Percentiles rank a stretch among this genome's conserved stretches.
Evolutionary conservation across 306 rosid species (phyloP).

Genomic region (Dalbergia oliveri): DNA sequence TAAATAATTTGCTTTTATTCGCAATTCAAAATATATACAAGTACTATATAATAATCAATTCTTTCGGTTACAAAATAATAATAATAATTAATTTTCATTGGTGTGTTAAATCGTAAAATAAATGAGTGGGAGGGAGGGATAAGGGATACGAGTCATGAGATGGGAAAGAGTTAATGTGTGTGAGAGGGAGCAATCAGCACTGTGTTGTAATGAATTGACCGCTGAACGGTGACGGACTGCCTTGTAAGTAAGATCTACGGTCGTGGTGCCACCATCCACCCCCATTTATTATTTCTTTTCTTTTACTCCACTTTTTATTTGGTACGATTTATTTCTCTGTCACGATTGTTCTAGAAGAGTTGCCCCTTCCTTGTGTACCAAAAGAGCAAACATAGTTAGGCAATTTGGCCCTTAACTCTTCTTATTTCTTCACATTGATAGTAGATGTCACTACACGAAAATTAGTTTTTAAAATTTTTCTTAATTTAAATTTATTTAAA

Average conservation of each 20-base stretch:
- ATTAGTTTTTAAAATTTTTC: no score
- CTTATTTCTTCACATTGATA: no score
- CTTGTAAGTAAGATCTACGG: constrained; percentile 52
- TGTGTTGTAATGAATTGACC: not conserved
- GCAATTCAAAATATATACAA: not conserved
- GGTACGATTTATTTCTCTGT: not conserved
- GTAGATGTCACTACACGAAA: no score
- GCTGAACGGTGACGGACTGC: constrained; percentile 25
- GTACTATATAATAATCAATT: no score
- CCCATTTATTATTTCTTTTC: not conserved
- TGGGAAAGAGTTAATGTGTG: no score
- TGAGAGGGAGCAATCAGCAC: not conserved
- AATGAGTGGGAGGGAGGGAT: not conserved
- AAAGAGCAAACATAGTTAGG: no score
- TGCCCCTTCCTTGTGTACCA: not conserved
- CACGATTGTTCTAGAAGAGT: not conserved
- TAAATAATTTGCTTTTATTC: not conserved
- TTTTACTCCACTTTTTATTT: constrained; percentile 3
- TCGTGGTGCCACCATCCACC: not conserved
- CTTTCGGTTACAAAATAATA: not conserved
- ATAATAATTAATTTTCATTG: no score
- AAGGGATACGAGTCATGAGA: no score
- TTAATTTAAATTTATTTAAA: no score
- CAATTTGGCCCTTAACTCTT: no score
- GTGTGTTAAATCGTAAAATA: no score